These are phyloP conservation scores for Zygosaccharomyces pseudorouxii DNA, from an alignment of 805 yeast genomes.

Conservation along the genomic window DNA sequence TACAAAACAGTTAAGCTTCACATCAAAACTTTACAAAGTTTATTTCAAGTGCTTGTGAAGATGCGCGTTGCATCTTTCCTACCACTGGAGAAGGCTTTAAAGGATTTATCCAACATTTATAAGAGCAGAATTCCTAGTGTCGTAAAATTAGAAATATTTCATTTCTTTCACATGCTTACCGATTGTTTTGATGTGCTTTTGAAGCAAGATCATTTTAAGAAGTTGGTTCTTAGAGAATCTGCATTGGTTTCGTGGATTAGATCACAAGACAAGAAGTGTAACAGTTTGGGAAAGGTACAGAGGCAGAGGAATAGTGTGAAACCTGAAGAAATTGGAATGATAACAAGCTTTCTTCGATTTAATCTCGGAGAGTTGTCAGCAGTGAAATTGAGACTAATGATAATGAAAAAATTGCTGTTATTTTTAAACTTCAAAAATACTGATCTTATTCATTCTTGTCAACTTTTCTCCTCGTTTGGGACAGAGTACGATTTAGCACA, in stretches of 20 bases:
- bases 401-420: conserved; percentile 20
- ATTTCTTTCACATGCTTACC: conserved; percentile 11
- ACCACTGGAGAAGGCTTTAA: conserved; percentile 20
- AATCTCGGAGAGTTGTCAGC: conserved; percentile 21
- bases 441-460: conserved; percentile 18
- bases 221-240: conserved; percentile 12
- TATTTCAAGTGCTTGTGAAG: conserved; percentile 16
- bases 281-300: not conserved
- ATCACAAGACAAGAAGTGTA: conserved; percentile 7
- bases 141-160: conserved; percentile 13
- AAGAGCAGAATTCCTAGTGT: conserved; percentile 13
- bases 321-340: conserved; percentile 28
- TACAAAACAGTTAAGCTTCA: conserved; percentile 14
- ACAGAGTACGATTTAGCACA: not conserved
- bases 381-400: conserved; percentile 10
- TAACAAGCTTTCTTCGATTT: conserved; percentile 26
- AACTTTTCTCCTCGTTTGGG: conserved; percentile 4
- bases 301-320: conserved; percentile 14
- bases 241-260: conserved; percentile 18
- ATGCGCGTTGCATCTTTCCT: conserved; percentile 21
- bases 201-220: conserved; percentile 8
- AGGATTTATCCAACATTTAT: conserved; percentile 13
- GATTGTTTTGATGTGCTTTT: conserved; percentile 15
- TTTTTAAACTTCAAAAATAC: conserved; percentile 20
- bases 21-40: conserved; percentile 20